Conservation (phyloP, 805 yeast species). For the Kurtzmaniella cleridarum region DNA sequence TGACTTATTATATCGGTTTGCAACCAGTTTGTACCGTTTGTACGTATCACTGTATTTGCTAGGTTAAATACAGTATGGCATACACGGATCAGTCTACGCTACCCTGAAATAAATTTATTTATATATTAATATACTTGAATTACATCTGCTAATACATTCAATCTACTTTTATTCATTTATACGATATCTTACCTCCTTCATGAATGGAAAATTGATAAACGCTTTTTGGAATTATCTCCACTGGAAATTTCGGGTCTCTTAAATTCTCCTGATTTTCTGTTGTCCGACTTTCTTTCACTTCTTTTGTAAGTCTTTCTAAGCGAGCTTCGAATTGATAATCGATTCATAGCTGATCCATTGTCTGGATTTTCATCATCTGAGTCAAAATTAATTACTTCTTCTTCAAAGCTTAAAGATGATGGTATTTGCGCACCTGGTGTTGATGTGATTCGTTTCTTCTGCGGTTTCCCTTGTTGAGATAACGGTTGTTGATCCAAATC, state of each 20-base stretch:
- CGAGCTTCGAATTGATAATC: constrained; percentile 36
- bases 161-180: no score
- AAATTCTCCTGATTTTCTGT: constrained; percentile 22
- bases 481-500: background rate
- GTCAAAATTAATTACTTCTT: constrained; percentile 42
- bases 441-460: constrained; percentile 26
- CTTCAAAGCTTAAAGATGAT: constrained; percentile 28
- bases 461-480: constrained; percentile 2
- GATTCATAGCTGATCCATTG: constrained; percentile 30
- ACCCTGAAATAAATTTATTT: no score
- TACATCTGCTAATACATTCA: no score
- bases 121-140: no score
- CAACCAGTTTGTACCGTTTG: no score
- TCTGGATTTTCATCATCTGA: constrained; percentile 40
- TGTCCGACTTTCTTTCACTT: background rate
- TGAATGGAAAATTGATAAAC: constrained; percentile 3
- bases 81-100: no score
- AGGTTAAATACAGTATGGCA: no score
- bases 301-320: constrained; percentile 25
- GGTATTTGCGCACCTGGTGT: constrained; percentile 16
- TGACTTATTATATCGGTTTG: no score
- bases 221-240: background rate
- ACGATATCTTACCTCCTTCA: background rate
- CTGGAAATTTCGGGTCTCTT: constrained; percentile 22
- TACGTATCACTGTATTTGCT: no score